phyloP scores from a whole-genome alignment of 768 basidiomycete genomes.

The Tricholoma furcatifolium region DNA sequence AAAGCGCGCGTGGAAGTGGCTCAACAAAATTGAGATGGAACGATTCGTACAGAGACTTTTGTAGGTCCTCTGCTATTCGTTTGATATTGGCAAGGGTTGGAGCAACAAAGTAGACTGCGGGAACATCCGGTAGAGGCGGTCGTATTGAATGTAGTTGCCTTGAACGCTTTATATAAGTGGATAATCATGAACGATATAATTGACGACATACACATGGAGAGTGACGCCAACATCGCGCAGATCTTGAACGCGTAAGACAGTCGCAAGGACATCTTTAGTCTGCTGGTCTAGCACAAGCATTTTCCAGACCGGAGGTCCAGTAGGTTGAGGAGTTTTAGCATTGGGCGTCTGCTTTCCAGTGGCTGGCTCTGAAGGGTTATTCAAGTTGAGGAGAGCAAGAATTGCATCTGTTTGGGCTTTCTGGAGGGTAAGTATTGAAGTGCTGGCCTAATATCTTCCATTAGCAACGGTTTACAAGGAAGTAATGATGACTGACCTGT shows the following conservation, averaged over 20 bases:
- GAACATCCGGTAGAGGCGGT: conserved; percentile 91
- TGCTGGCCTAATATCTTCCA: conserved; percentile 21
- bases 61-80: conserved; percentile 91
- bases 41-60: conserved; percentile 86
- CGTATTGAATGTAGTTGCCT: conserved; percentile 91
- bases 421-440: conserved; percentile 65
- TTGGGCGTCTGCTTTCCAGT: conserved; percentile 38
- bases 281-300: conserved; percentile 92
- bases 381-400: conserved; percentile 84
- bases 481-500: conserved; percentile 26
- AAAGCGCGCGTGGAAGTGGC: conserved; percentile 79
- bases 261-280: conserved; percentile 95
- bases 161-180: conserved; percentile 4
- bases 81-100: conserved; percentile 85
- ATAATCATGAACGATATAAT: conserved; percentile 3
- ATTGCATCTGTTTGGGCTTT: conserved; percentile 87
- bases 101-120: conserved; percentile 94
- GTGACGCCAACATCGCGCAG: conserved; percentile 96
- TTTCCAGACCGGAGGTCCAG: conserved; percentile 91
- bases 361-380: conserved; percentile 50
- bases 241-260: conserved; percentile 93
- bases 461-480: conserved; percentile 10
- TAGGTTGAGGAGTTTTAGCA: conserved; percentile 49
- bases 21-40: conserved; percentile 96
- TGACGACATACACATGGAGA: conserved; percentile 83